phyloP scores from a whole-genome alignment of 2,329 filamentous ascomycete genomes.

The Plectosphaerella plurivora region DNA sequence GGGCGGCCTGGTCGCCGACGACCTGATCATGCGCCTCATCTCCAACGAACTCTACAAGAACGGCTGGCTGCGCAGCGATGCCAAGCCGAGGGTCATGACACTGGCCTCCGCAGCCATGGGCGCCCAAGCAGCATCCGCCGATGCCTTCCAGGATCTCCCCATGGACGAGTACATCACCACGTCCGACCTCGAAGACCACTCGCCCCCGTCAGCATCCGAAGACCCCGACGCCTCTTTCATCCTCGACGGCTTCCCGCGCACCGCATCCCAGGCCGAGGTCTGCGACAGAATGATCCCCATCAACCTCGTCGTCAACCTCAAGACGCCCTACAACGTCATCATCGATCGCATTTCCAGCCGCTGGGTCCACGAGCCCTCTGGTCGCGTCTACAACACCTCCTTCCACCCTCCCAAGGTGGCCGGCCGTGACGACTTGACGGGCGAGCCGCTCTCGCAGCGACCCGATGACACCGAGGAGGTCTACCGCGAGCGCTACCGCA shows the following conservation, averaged over 20 bases:
- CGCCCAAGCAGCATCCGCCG: conserved; percentile 33
- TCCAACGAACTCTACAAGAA: conserved; percentile 80
- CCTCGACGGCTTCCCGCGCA: conserved; percentile 93
- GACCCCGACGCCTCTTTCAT: conserved; percentile 83
- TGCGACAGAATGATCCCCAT: conserved; percentile 85
- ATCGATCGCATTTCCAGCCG: conserved; percentile 85
- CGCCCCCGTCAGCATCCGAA: conserved; percentile 49
- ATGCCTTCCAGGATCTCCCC: conserved; percentile 20
- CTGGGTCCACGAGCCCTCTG: conserved; percentile 90
- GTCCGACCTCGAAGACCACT: conserved; percentile 29
- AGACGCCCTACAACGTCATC: conserved; percentile 82
- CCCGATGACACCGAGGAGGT: conserved; percentile 83
- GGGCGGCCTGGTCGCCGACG: conserved; percentile 86
- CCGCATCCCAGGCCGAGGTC: conserved; percentile 70
- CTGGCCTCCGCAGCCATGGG: conserved; percentile 31
- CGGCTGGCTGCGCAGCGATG: conserved; percentile 66
- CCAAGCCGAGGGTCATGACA: conserved; percentile 45
- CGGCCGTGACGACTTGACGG: conserved; percentile 85
- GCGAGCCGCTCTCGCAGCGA: conserved; percentile 76
- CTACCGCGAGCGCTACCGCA: conserved; percentile 73
- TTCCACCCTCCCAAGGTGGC: conserved; percentile 82
- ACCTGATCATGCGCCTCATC: conserved; percentile 88
- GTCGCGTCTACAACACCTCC: conserved; percentile 89
- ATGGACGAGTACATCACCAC: conserved; percentile 36
- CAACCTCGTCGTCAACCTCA: conserved; percentile 84